A percentile compares a stretch with the other conserved stretches of the same genome.
These are phyloP conservation scores for Mollisiaceae sp. DNA, from an alignment of 2,329 filamentous ascomycete genomes.

Conservation along the genomic window DNA sequence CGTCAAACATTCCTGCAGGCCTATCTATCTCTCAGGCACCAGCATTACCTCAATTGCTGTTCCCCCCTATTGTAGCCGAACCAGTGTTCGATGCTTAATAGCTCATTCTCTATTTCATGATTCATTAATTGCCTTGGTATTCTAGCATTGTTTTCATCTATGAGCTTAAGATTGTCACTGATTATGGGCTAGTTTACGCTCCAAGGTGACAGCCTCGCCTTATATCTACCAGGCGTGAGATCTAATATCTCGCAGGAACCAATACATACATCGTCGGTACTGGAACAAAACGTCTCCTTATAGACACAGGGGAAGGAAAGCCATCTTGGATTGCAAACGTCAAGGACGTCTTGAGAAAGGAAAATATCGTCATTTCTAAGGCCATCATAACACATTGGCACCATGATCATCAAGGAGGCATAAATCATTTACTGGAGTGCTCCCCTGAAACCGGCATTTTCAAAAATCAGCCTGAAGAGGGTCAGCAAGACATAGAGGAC, in stretches of 20 bases:
- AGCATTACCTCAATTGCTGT: background rate
- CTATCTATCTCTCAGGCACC: background rate
- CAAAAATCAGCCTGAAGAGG: constrained; percentile 65
- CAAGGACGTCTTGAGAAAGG: constrained; percentile 65
- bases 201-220: constrained; percentile 53
- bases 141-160: background rate
- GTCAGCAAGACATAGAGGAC: constrained; percentile 60
- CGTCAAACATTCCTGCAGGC: constrained; percentile 25
- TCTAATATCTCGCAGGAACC: constrained; percentile 67
- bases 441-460: constrained; percentile 68
- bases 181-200: constrained; percentile 54
- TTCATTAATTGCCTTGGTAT: background rate
- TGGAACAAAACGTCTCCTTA: constrained; percentile 73
- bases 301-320: constrained; percentile 85
- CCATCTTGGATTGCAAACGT: constrained; percentile 74
- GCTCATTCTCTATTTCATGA: background rate
- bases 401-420: constrained; percentile 80
- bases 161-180: constrained; percentile 7
- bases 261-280: constrained; percentile 94
- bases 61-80: background rate
- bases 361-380: constrained; percentile 70
- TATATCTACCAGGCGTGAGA: background rate
- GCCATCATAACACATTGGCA: constrained; percentile 93
- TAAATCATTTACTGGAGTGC: constrained; percentile 68
- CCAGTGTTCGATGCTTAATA: background rate